Evolutionary conservation across 2,329 filamentous ascomycete genomes (phyloP), one percentile per base, ranked within the genome.

Genomic region (Blastomyces gilchristii): DNA sequence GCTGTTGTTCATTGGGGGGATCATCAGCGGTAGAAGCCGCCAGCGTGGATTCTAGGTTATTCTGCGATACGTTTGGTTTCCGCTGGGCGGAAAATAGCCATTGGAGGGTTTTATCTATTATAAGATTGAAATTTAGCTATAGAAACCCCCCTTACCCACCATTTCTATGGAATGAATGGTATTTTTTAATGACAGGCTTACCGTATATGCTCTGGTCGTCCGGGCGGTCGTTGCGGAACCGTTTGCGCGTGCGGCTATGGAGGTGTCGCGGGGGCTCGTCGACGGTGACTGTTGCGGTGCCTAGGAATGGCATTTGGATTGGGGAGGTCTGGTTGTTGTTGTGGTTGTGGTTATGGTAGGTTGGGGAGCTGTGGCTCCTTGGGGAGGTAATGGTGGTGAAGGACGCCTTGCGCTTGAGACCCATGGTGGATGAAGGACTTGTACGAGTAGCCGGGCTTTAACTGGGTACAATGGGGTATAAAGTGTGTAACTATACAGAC

Each of bases 341-440:
- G 14, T 71, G 70, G 63, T 47, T 53, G 56, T 37, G 72, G 14
- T 71, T 22, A 22, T 22, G 70, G 57, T 72, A 68, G 37, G 70
- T 70, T 62, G 70, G 68, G 63, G 72, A 71, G 71, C 73, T 76
- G 63, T 49, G 45, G 45, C 18, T n/a, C 18, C 74, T 75, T 45
- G 75, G 72, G 53, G 79, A 76, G 45, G 78, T 70, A 22, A 80
- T 66, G 16, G 70, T 76, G 18, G 81, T 78, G 66, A 79, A 77
- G 52, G 82, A 83, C 54, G 82, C 81, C 71, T 85, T 86, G 70
- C 83, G 82, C 72, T 86, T 86, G 71, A 81, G 74, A 28, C 77
- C 75, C 83, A 85, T 85, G n/a, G 53, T 25, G 56, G n/a, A 39
- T 39, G 56, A 2, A 45, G 56, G 4, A 7, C 34, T 7, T 34